phyloP scores from a whole-genome alignment of 768 basidiomycete genomes.

The Fomitopsis pulvina region DNA sequence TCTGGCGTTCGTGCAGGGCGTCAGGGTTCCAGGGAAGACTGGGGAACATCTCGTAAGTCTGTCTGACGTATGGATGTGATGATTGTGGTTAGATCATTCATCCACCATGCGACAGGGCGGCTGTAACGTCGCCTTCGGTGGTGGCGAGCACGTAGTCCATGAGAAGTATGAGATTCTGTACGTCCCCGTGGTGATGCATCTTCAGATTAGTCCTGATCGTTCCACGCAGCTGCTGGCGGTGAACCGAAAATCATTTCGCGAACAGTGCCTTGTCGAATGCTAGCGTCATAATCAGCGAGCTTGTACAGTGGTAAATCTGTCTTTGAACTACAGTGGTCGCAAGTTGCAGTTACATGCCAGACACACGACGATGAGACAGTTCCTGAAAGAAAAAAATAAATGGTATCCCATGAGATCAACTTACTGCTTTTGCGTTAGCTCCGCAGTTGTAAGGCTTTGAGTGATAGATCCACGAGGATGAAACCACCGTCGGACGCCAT shows the following conservation, averaged over 20 bases:
- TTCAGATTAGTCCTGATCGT: neutral
- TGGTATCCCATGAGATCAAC: no score
- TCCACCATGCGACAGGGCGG: constrained; percentile 26
- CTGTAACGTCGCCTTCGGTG: constrained; percentile 34
- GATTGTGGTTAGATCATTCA: neutral
- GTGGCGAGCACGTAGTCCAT: constrained; percentile 30
- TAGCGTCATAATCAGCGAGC: no score
- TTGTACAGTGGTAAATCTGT: no score
- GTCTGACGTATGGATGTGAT: neutral
- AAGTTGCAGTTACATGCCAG: no score
- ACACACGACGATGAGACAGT: no score
- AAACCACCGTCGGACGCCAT: neutral
- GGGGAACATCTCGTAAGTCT: constrained; percentile 56
- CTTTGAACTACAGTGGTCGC: no score
- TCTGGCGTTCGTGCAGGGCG: constrained; percentile 40
- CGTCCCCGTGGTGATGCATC: constrained; percentile 21
- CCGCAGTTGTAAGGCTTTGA: no score
- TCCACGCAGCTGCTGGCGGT: constrained; percentile 11
- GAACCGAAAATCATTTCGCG: no score
- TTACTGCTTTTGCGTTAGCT: no score
- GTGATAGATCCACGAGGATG: neutral
- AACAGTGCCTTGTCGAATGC: no score
- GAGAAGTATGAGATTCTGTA: constrained; percentile 40
- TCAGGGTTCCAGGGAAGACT: constrained; percentile 68
- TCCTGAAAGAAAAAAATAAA: no score